Evolutionary conservation across 352 stramenopile species (phyloP), one percentile per base, ranked within the genome.

Genomic region (Pythium pectinolyticum): DNA sequence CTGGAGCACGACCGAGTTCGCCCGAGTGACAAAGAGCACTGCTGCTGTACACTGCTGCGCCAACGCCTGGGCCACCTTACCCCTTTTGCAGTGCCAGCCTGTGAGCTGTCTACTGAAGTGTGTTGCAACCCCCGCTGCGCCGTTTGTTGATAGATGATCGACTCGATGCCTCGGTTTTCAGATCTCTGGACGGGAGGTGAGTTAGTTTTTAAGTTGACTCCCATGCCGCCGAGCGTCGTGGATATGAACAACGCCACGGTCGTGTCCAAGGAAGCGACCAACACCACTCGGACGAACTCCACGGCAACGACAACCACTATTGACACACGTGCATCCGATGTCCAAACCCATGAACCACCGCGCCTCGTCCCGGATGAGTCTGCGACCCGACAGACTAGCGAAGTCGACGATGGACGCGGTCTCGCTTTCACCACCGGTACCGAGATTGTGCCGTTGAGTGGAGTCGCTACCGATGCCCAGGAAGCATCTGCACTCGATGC

Each of bases 101-200:
- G n/a, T n/a, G 41, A 49, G 1, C 41, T 14, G 41, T 25, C 41
- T n/a, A n/a, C 1, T 24, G 20, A 49, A n/a, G 12, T 25, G 41
- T 17, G 10, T 10, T 41, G 20, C 14, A n/a, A 25, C 20, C 10
- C 12, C 20, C 15, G 20, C 10, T 19, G 20, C 41, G 12, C 14
- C 41, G 11, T 12, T 22, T 49, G 41, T 22, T 24, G 47, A 35
- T 27, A 45, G 30, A 69, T 68, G 61, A 57, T 68, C 30, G 37
- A 57, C 35, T 22, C 46, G 43, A 63, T 68, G 61, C 43, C 61
- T 19, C 61, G 61, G n/a, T 68, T 68, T 58, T 63, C 61, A 25
- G 62, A 69, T 52, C 55, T 69, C 47, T 69, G 53, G 62, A 69
- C 54, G 28, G 54, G 53, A 6, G 62, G 55, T 48, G 55, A 64